Conservation (phyloP, 2,329 filamentous ascomycete species). For the Alternaria brassicicola region DNA sequence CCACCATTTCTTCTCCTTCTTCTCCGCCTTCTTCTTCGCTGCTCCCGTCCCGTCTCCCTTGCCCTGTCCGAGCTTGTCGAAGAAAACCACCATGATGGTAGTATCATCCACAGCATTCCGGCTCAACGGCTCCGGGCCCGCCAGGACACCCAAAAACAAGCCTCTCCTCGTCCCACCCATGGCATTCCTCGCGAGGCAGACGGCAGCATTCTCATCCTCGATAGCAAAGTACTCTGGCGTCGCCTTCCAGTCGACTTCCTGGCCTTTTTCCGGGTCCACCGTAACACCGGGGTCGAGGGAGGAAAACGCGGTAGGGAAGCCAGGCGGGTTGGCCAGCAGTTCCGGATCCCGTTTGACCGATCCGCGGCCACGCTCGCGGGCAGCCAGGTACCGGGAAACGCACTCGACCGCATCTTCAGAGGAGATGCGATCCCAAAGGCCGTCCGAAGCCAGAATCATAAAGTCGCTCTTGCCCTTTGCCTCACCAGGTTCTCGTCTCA, state of each 20-base stretch:
- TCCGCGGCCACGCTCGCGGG: constrained; percentile 37
- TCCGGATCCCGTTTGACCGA: constrained; percentile 26
- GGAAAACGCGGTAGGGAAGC: constrained; percentile 11
- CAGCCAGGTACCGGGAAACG: constrained; percentile 61
- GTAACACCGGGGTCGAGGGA: constrained; percentile 42
- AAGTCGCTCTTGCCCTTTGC: constrained; percentile 54
- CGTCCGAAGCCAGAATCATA: constrained; percentile 70
- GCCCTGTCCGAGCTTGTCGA: constrained; percentile 45
- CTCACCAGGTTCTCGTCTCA: constrained; percentile 39
- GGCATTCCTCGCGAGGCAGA: constrained; percentile 60
- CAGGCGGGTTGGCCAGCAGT: constrained; percentile 8
- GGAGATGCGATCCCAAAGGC: constrained; percentile 67
- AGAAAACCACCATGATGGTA: constrained; percentile 61
- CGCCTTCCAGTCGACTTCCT: constrained; percentile 50
- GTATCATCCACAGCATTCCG: constrained; percentile 58
- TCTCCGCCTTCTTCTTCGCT: constrained; percentile 19
- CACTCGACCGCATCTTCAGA: constrained; percentile 64
- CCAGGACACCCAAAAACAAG: constrained; percentile 50
- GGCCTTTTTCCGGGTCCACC: constrained; percentile 42
- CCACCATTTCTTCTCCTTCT: constrained; percentile 2
- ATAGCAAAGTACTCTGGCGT: constrained; percentile 55
- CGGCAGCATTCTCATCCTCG: constrained; percentile 60
- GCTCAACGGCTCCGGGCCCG: constrained; percentile 38
- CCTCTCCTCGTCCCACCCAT: constrained; percentile 56
- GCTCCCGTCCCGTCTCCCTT: not conserved